Base-by-base conservation (phyloP, 2,329 filamentous ascomycete genomes). In the Neonectria magnoliae region DNA sequence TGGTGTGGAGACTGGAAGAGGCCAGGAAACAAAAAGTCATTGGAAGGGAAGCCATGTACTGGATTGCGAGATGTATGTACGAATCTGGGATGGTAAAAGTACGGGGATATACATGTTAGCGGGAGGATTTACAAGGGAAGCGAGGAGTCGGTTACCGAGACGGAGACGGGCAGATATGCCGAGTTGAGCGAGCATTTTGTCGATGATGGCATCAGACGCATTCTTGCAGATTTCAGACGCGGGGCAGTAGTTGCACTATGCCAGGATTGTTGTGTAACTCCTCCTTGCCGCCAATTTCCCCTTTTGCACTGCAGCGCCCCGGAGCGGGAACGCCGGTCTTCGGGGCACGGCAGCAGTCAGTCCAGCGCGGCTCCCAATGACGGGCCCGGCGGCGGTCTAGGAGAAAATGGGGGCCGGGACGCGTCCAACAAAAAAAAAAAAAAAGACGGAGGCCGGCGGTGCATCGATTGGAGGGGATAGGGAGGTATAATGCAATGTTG, bases 281-380 rank as follows among this genome's bases (percentile, higher is more conserved):
- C 33, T 36, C 33, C 33, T 36, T 1, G 33, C 33, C 33, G 33
- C 13, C 33, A 4, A 31, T 33, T 44, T 33, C 29, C 20, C n/a
- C n/a, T 42, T 16, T 41, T 11, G 5, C 10, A 59, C 14, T 10
- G 11, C 22, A 25, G 22, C 22, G 29, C 41, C 25, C 56, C 56
- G 61, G 55, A 51, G 45, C 56, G 56, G 61, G 9, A 38, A 14
- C 33, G 33, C 61, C 56, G 61, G 56, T 53, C 14, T 22, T 51
- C 61, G 61, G 61, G 22, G 25, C 48, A 25, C 61, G 61, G 61
- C 56, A 64, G 60, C 48, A 50, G 61, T 60, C 33, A 18, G n/a
- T 51, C 18, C n/a, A 33, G 27, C 18, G 4, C 44, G 42, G 56
- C 27, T 33, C 27, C 48, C 48, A 29, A 51, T 51, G 48, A 45